Conservation (phyloP, 2,329 filamentous ascomycete species). For the Fusarium liriodendri region DNA sequence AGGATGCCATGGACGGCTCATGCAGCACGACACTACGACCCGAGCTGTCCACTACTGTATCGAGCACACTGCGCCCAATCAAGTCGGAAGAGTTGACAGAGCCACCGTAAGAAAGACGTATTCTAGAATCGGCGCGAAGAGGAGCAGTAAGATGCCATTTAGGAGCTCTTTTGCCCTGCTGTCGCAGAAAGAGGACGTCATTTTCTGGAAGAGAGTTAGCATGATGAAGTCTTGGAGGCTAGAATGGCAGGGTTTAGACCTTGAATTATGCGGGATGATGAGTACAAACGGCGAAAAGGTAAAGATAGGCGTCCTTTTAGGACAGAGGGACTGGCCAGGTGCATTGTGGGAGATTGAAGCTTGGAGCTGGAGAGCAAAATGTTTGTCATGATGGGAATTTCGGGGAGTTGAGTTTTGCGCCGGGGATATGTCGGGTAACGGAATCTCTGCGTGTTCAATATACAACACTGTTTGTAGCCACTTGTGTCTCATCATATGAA, state of each 20-base stretch:
- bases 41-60: conserved; percentile 65
- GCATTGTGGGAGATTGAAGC: conserved; percentile 26
- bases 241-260: conserved; percentile 24
- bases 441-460: not conserved
- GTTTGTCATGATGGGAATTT: conserved; percentile 30
- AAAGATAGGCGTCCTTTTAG: not conserved
- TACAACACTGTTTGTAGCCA: not conserved
- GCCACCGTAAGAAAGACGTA: conserved; percentile 58
- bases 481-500: not conserved
- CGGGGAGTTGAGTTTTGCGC: conserved; percentile 31
- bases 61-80: conserved; percentile 71
- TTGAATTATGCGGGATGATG: conserved; percentile 44
- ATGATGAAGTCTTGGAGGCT: conserved; percentile 4
- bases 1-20: conserved; percentile 78
- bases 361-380: not conserved
- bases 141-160: conserved; percentile 54
- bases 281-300: conserved; percentile 33
- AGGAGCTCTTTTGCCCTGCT: conserved; percentile 49
- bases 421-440: conserved; percentile 41
- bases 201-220: conserved; percentile 47
- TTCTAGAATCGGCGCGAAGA: conserved; percentile 45
- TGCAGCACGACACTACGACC: conserved; percentile 66
- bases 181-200: conserved; percentile 55
- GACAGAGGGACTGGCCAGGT: conserved; percentile 9
- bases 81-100: conserved; percentile 64